Evolutionary conservation across 1,139 yeast species (phyloP), one percentile per base, ranked within the genome.

Genomic region (Taiozyma sp.): DNA sequence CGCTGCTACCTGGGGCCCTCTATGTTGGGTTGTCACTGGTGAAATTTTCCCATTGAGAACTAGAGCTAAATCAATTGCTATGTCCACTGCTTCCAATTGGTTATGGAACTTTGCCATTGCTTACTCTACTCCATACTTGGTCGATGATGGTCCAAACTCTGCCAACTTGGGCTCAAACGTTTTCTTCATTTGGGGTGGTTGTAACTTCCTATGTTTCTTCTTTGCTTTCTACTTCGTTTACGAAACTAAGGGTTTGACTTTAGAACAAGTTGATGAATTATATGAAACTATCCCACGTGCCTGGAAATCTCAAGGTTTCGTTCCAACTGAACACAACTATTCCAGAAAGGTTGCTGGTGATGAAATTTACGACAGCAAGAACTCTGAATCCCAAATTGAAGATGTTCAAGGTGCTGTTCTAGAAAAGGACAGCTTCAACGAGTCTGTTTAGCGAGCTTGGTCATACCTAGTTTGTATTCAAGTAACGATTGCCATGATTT

Each of bases 1-100:
- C 64, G 90, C 90, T 34, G 73, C 87, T 53, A 75, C 89, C 35
- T 85, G 90, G 90, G 93, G 91, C 63, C 90, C 91, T 43, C 74
- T 81, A 53, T 79, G 80, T 43, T 85, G 91, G 91, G 89, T 87
- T 47, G 73, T 84, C 53, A 75, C 83, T 54, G 85, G 88, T 47
- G 95, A 86, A 67, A 74, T 84, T 53, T 86, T 76, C 72, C 83
- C 88, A 52, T 74, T 85, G 55, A 76, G 83, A 53, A 78, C 84
- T 55, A 76, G 95, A 69, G 88, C 85, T 62, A 83, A 82, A 67
- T 85, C 89, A 10, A 83, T 85, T 55, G 81, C 91, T 35, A 65
- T 85, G 47, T 79, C 87, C 50, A 81, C 86, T 32, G 84, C 90
- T n/a, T 75, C 88, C 48, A 85, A 85, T 71, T 85, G 93, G 93